Percentiles rank a stretch among this genome's conserved stretches.
Evolutionary conservation across 2,329 filamentous ascomycete genomes (phyloP).

Genomic region (Lecanicillium sp.): DNA sequence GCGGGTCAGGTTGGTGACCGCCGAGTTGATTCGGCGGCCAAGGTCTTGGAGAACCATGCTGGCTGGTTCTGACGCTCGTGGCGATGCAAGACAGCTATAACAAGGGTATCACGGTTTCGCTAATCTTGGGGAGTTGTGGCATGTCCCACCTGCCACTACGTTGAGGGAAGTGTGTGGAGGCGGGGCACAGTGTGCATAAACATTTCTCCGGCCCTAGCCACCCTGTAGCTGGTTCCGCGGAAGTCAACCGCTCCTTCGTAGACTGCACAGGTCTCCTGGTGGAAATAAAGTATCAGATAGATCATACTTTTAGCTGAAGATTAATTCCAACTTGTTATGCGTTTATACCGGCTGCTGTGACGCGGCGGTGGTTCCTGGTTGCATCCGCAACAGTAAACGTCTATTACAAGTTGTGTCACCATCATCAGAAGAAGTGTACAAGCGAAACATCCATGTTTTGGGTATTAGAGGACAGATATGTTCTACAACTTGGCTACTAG

Average conservation of each 20-base stretch:
- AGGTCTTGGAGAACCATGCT: conserved; percentile 98
- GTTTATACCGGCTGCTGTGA: too few relatives aligned
- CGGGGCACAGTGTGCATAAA: conserved; percentile 13
- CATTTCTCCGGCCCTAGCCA: conserved; percentile 14
- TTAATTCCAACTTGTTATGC: too few relatives aligned
- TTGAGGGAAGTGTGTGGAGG: conserved; percentile 11
- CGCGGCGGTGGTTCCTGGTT: too few relatives aligned
- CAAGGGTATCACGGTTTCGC: conserved; percentile 7
- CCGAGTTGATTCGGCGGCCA: conserved; percentile 95
- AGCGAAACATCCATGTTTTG: too few relatives aligned
- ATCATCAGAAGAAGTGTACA: too few relatives aligned
- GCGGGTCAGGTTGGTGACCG: conserved; percentile 86
- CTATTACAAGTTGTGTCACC: too few relatives aligned
- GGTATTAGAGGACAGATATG: too few relatives aligned
- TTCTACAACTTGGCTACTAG: neutral
- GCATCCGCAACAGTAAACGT: too few relatives aligned
- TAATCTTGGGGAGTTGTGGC: conserved; percentile 11
- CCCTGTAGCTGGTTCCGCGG: neutral
- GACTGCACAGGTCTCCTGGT: too few relatives aligned
- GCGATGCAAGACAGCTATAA: conserved; percentile 7
- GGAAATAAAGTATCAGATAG: too few relatives aligned
- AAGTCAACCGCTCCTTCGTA: too few relatives aligned
- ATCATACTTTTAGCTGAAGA: too few relatives aligned
- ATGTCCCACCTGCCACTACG: conserved; percentile 10
- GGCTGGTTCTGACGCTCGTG: conserved; percentile 10